These are phyloP conservation scores for Globisporangium polare DNA, from an alignment of 352 stramenopile species.

Conservation along the genomic window DNA sequence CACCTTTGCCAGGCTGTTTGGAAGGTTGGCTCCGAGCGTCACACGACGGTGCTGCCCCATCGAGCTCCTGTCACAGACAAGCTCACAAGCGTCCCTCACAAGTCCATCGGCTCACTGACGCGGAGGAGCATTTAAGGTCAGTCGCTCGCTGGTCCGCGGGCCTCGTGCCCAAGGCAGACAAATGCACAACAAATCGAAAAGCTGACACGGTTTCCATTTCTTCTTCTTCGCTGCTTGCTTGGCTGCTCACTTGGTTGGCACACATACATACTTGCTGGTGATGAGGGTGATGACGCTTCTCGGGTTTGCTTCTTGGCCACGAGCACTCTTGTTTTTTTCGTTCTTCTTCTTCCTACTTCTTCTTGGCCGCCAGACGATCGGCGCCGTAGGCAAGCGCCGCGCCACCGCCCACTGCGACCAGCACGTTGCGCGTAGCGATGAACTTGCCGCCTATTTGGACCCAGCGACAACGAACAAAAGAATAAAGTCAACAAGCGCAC, in stretches of 20 bases:
- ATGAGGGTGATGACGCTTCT: neutral
- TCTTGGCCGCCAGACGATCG: slow-evolving; percentile 34
- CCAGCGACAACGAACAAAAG: neutral
- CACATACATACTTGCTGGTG: slow-evolving; percentile 2
- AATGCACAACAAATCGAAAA: no score
- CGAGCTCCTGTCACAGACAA: no score
- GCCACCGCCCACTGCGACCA: slow-evolving; percentile 53
- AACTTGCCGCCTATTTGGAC: slow-evolving; percentile 50
- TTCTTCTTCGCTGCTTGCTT: neutral
- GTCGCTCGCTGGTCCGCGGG: neutral
- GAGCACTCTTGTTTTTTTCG: no score
- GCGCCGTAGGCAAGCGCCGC: slow-evolving; percentile 51
- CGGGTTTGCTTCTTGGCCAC: neutral
- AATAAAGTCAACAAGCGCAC: neutral
- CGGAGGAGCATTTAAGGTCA: neutral
- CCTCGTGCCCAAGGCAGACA: no score
- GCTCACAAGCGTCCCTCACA: no score
- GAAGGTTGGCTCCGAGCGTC: no score
- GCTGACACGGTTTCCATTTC: no score
- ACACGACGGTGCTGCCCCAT: no score
- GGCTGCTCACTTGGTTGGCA: neutral
- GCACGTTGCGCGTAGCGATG: slow-evolving; percentile 53
- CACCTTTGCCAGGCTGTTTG: no score
- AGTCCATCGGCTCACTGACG: no score
- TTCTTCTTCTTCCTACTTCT: slow-evolving; percentile 19